Percentiles rank a stretch among this genome's conserved stretches.
Conservation (phyloP, 2,329 filamentous ascomycete species). For the Curvularia lunata region DNA sequence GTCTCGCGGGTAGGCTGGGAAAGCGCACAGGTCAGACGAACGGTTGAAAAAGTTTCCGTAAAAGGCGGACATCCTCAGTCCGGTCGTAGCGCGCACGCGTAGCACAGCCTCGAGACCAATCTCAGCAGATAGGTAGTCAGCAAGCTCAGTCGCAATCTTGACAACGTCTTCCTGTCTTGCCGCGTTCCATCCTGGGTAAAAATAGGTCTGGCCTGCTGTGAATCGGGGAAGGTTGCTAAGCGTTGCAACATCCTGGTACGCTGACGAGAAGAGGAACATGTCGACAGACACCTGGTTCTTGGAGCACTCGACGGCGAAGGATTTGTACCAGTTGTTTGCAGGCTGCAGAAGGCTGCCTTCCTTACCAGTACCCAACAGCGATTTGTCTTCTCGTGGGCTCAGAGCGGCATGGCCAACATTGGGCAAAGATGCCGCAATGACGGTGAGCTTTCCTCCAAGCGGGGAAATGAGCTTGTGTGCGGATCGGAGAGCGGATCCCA, state of each 20-base stretch:
- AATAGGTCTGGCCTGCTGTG: slow-evolving; percentile 96
- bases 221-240: slow-evolving; percentile 94
- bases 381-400: slow-evolving; percentile 93
- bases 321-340: slow-evolving; percentile 97
- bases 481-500: slow-evolving; percentile 90
- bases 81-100: slow-evolving; percentile 91
- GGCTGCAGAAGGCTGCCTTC: slow-evolving; percentile 88
- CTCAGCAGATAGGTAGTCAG: slow-evolving; percentile 94
- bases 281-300: slow-evolving; percentile 95
- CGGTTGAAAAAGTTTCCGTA: slow-evolving; percentile 99
- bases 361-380: slow-evolving; percentile 90
- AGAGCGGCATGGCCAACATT: slow-evolving; percentile 89
- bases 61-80: slow-evolving; percentile 94
- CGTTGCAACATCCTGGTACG: slow-evolving; percentile 90
- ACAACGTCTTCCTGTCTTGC: slow-evolving; percentile 93
- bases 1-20: slow-evolving; percentile 96
- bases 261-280: slow-evolving; percentile 47
- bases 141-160: slow-evolving; percentile 97
- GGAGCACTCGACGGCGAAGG: slow-evolving; percentile 96
- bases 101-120: slow-evolving; percentile 96
- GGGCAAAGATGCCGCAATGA: slow-evolving; percentile 86
- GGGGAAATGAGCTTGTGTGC: slow-evolving; percentile 96
- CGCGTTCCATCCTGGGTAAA: slow-evolving; percentile 98
- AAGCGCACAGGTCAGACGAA: slow-evolving; percentile 95
- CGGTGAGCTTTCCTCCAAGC: slow-evolving; percentile 92